Evolutionary conservation across 2,329 filamentous ascomycete species (phyloP).

Genomic region (Aspergillus japonicus): DNA sequence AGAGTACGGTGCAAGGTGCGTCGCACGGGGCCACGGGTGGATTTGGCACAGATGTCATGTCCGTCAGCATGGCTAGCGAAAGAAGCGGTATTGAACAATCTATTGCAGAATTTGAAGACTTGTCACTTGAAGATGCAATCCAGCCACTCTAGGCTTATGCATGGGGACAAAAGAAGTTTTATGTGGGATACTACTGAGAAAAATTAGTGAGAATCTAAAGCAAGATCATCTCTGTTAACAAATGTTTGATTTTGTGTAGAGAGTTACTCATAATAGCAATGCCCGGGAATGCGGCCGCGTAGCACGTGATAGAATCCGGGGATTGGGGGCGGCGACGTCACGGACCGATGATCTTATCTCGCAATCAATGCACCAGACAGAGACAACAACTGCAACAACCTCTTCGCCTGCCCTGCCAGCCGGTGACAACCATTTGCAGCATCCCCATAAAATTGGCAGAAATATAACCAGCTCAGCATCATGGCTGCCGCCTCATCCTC

Average conservation of each 20-base stretch:
- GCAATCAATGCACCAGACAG: background rate
- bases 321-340: conserved; percentile 25
- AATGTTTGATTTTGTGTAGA: no score
- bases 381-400: background rate
- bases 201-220: no score
- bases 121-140: background rate
- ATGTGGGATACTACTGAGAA: no score
- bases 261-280: no score
- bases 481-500: conserved; percentile 68
- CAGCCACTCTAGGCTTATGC: no score
- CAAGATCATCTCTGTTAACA: no score
- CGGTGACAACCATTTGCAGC: background rate
- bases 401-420: background rate
- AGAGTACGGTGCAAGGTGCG: no score
- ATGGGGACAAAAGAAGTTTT: no score
- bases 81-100: no score
- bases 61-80: no score
- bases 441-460: background rate
- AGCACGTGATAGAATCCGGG: conserved; percentile 18
- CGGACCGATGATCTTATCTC: conserved; percentile 13
- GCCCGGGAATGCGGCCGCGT: background rate
- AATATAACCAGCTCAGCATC: conserved; percentile 16
- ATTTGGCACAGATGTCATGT: no score
- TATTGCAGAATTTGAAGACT: background rate
- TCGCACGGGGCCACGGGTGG: no score